Conservation (phyloP, 75 land plant species). For the Sequoia sempervirens region DNA sequence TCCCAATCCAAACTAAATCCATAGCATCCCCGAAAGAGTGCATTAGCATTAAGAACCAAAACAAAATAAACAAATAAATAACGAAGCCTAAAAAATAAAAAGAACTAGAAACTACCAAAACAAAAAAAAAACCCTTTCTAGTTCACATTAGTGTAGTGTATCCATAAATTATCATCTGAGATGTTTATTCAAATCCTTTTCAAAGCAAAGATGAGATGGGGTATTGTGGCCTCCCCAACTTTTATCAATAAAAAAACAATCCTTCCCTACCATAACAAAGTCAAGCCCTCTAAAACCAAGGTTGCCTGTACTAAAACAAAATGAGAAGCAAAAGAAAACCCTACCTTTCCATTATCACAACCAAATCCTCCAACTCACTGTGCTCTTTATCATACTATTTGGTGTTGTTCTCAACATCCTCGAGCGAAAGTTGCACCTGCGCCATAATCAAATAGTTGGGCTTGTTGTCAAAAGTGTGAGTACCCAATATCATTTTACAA, state of each 20-base stretch:
- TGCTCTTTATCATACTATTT: constrained; percentile 82
- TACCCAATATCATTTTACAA: constrained; percentile 80
- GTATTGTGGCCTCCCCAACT: too few relatives aligned
- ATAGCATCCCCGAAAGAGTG: too few relatives aligned
- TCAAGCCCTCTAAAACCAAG: not conserved
- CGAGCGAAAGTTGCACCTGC: constrained; percentile 85
- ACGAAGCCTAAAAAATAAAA: too few relatives aligned
- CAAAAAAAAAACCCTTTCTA: too few relatives aligned
- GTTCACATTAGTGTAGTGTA: too few relatives aligned
- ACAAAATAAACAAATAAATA: too few relatives aligned
- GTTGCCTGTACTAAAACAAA: not conserved
- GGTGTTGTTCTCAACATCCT: constrained; percentile 76
- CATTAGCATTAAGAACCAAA: too few relatives aligned
- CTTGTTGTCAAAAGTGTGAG: constrained; percentile 90
- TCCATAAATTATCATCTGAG: too few relatives aligned
- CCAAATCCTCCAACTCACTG: constrained; percentile 84
- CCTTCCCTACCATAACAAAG: not conserved
- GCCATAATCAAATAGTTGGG: constrained; percentile 90
- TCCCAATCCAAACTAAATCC: not conserved
- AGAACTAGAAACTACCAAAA: too few relatives aligned
- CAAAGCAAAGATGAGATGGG: too few relatives aligned
- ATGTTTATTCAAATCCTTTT: too few relatives aligned
- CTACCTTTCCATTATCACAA: constrained; percentile 76
- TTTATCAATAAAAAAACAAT: not conserved
- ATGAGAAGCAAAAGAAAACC: too few relatives aligned